phyloP scores from a whole-genome alignment of 1,284 basidiomycete species.

The Coniferiporia weirii region DNA sequence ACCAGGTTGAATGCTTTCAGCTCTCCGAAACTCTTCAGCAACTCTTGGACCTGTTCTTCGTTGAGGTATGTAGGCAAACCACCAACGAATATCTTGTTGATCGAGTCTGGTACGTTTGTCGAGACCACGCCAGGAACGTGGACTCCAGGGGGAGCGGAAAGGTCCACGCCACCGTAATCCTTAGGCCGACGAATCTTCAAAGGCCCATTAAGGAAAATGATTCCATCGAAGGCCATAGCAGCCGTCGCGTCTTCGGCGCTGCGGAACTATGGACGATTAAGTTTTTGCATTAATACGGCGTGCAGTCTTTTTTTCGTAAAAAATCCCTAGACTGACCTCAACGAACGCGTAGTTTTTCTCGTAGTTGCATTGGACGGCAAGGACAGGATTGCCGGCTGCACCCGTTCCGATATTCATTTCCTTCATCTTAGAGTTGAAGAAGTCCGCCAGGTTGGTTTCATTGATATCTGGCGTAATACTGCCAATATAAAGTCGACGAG shows the following conservation, averaged over 20 bases:
- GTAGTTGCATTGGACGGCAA: slow-evolving; percentile 91
- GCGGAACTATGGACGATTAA: slow-evolving; percentile 66
- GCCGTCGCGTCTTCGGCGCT: slow-evolving; percentile 94
- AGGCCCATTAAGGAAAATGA: slow-evolving; percentile 87
- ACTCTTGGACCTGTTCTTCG: slow-evolving; percentile 96
- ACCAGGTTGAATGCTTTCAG: slow-evolving; percentile 97
- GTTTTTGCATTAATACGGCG: neutral
- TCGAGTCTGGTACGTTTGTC: slow-evolving; percentile 95
- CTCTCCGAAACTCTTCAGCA: slow-evolving; percentile 96
- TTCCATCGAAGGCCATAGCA: slow-evolving; percentile 95
- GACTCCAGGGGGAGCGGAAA: slow-evolving; percentile 54
- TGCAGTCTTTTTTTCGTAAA: neutral
- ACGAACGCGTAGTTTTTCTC: slow-evolving; percentile 98
- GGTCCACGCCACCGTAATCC: slow-evolving; percentile 81
- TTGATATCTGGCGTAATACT: slow-evolving; percentile 91
- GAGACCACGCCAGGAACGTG: slow-evolving; percentile 92
- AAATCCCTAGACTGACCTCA: slow-evolving; percentile 53
- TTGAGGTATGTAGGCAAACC: slow-evolving; percentile 93
- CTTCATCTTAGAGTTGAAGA: slow-evolving; percentile 95
- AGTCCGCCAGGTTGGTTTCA: slow-evolving; percentile 83
- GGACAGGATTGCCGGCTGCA: slow-evolving; percentile 82
- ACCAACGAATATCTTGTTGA: slow-evolving; percentile 97
- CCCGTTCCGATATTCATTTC: slow-evolving; percentile 85
- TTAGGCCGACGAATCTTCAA: slow-evolving; percentile 96
- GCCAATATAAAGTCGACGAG: slow-evolving; percentile 92